Evolutionary conservation across 495 filamentous ascomycete genomes (phyloP), one percentile per base, ranked within the genome.

Genomic region (Aspergillus taichungensis): DNA sequence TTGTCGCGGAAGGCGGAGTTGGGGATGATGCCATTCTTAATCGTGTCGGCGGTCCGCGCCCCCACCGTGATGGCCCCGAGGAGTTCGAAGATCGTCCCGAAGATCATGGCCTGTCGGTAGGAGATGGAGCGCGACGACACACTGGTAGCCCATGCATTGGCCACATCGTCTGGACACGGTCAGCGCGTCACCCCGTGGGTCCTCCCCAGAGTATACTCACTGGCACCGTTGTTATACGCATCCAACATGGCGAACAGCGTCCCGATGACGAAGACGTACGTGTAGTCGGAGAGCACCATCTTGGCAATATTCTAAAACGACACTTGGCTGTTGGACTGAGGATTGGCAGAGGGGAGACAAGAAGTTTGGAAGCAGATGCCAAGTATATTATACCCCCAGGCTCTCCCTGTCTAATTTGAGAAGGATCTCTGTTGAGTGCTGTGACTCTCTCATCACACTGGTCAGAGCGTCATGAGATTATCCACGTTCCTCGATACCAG

Each of bases 211-310:
- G 29, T 44, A 38, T 10, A 74, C 76, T 66, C 55, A 80, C 76
- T 80, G 37, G 76, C 77, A 52, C 78, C 77, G 64, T 82, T 84
- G 68, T 83, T 85, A 72, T 64, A 85, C 45, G 82, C 81, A 70
- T 85, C 82, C 37, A 85, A 72, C 60, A 80, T 73, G 61, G 84
- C 82, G 72, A 88, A 88, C 54, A 88, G 66, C 43, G 80, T 84
- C 71, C 79, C 82, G 45, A 88, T 79, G 57, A 76, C 84, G 51
- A 88, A 85, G 54, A 88, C 70, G 52, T 85, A 86, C 62, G 78
- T 75, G 54, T 77, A 80, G 53, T 83, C 59, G 42, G 73, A 67
- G 42, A 83, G 70, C 56, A 52, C 57, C 69, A 73, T 73, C 61
- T 68, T 78, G 64, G 47, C 18, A 34, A 34, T 5, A 1, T 28